Base-by-base conservation (phyloP, 306 rosid genomes). In the Glycyrrhiza uralensis region DNA sequence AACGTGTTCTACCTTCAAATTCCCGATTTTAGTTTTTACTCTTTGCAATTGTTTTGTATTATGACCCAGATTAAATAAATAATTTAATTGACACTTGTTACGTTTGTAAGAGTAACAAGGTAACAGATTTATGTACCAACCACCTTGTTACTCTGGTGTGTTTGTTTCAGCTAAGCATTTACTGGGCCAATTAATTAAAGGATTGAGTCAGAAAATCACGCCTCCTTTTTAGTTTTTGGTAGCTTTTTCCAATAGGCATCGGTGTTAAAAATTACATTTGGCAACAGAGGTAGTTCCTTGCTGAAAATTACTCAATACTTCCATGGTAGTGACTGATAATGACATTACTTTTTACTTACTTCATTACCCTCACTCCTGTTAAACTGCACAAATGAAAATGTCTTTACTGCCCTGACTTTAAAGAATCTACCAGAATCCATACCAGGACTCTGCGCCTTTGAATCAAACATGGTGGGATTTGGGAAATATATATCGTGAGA, bases 271-370 rank as follows among this genome's bases (percentile, higher is more conserved):
- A 57, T 15, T 46, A 52, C 18, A 58, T 29, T 11, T 69, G 39
- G 64, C 45, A 49, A 28, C 33, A 66, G 36, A 26, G 7, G 56
- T 4, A 20, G 66, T 64, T 39, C 18, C 23, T 65, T 12, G 13
- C 69, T 61, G 77, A 80, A 69, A 80, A 62, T 75, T 60, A 66
- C 80, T 36, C 56, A 23, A 24, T 23, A 80, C 77, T 69, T 80
- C 33, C 74, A 4, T 15, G 71, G 52, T 33, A 76, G 85, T 10
- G 84, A 55, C 39, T 7, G 80, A 76, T 3, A 75, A 14, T 14
- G 81, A 81, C 81, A 24, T 81, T 63, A 26, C 78, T 81, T 76
- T 64, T 59, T 35, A 47, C 36, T 42, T 58, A 78, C 85, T 76
- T 38, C 71, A 55, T 28, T 33, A 9, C 57, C 65, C 69, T 44